Conservation (phyloP, 495 filamentous ascomycete genomes). For the Aspergillus coremiiformis region DNA sequence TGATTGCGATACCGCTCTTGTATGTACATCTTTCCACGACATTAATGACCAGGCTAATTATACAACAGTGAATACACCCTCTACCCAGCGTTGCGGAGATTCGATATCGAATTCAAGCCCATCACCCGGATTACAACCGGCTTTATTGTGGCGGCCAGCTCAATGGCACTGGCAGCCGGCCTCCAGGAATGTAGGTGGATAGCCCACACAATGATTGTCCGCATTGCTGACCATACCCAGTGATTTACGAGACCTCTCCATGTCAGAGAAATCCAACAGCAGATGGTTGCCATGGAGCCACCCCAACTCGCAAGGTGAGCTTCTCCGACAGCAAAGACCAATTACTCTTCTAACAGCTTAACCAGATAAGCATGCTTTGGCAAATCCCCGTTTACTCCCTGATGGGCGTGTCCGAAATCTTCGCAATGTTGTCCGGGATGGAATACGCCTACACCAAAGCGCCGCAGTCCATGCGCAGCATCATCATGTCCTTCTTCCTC, state of each 20-base stretch:
- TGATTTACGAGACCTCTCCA: background rate
- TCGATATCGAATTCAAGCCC: conserved; percentile 35
- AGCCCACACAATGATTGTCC: background rate
- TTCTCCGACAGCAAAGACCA: background rate
- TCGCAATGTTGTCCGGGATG: conserved; percentile 44
- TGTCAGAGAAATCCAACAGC: background rate
- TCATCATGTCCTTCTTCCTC: conserved; percentile 17
- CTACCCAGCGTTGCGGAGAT: conserved; percentile 32
- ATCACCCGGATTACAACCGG: conserved; percentile 43
- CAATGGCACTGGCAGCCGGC: conserved; percentile 42
- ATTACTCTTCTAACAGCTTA: background rate
- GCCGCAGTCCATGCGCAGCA: conserved; percentile 17
- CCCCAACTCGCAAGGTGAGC: background rate
- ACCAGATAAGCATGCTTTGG: conserved; percentile 37
- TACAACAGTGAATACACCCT: conserved; percentile 40
- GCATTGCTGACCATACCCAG: background rate
- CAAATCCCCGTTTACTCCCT: conserved; percentile 49
- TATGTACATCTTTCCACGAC: background rate
- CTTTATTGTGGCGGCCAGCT: conserved; percentile 31
- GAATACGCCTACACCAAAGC: conserved; percentile 36
- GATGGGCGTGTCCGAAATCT: conserved; percentile 49
- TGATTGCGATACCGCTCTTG: background rate
- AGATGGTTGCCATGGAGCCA: background rate
- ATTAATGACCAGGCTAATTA: background rate
- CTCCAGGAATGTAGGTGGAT: conserved; percentile 29